Base-by-base conservation (phyloP, 1,284 basidiomycete species). In the Meira nashicola region DNA sequence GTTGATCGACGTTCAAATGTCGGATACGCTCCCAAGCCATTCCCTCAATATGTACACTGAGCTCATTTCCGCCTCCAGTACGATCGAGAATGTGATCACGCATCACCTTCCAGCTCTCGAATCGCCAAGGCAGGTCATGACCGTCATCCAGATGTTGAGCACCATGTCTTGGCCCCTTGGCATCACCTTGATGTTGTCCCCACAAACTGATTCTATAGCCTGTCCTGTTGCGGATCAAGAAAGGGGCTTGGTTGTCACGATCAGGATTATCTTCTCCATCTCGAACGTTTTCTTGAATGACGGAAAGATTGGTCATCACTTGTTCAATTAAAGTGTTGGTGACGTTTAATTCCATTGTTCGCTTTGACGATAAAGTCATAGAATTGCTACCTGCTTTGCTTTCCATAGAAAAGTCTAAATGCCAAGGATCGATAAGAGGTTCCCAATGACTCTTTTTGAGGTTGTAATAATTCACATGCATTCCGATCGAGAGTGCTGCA, bases 381-480 rank as follows among this genome's bases (percentile, higher is more conserved):
- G 82, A 83, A 58, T 88, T 80, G 43, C 83, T 83, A 0, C 82
- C 80, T 1, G 82, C 77, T 23, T 62, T 51, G 10, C 63, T 17
- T 78, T 82, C 58, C 50, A 80, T 75, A 2, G 68, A 64, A 51
- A 90, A 79, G 33, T 87, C 86, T 69, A 96, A 89, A 23, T 85
- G 88, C 94, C 95, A 99, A 0, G 95, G 95, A 77, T 99, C 95
- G 71, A 97, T 90, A 54, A 99, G 81, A n/a, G 96, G 95, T 80
- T 99, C 95, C 91, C 95, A 99, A 76, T 98, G 92, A 50, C 95
- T 98, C 76, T 96, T 94, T 28, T 89, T 88, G 57, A 98, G 81
- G 80, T 99, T 99, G 89, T 92, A 98, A 77, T 95, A 98, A 67
- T 88, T 92, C 76, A 97, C 88, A 57, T 88, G 86, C 87, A 89